Percentiles rank a stretch among this genome's conserved stretches.
Conservation (phyloP, 2,329 filamentous ascomycete genomes). For the Colletotrichum gloeosporioides region DNA sequence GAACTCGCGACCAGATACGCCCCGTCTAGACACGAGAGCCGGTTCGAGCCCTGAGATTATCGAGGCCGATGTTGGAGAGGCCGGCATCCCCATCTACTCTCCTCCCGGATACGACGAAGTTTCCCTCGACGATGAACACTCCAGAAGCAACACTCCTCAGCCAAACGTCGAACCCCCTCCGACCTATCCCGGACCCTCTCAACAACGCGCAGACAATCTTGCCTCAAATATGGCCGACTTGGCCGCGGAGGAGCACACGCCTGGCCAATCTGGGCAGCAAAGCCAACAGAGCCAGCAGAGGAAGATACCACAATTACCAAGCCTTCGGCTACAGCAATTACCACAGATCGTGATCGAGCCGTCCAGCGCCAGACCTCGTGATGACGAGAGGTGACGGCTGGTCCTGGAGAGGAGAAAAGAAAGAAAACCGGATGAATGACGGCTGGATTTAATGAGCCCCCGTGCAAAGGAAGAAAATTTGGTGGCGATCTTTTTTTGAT, state of each 20-base stretch:
- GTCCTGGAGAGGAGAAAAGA: neutral
- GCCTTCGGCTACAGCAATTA: conserved; percentile 52
- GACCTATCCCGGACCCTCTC: conserved; percentile 49
- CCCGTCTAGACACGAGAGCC: conserved; percentile 41
- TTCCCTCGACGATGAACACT: conserved; percentile 44
- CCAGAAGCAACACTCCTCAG: conserved; percentile 45
- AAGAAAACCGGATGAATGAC: neutral
- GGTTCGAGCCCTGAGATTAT: conserved; percentile 59
- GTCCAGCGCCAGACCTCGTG: conserved; percentile 35
- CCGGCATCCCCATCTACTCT: conserved; percentile 45
- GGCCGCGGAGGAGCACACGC: conserved; percentile 11
- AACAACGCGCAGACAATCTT: conserved; percentile 21
- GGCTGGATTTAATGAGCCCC: conserved; percentile 5
- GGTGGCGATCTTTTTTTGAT: conserved; percentile 4
- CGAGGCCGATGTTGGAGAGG: conserved; percentile 55
- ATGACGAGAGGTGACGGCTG: conserved; percentile 12
- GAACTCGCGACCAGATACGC: conserved; percentile 50
- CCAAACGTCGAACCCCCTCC: conserved; percentile 52
- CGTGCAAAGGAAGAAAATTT: neutral
- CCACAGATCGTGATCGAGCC: conserved; percentile 66
- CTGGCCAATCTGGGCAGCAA: conserved; percentile 24
- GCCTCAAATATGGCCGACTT: conserved; percentile 25
- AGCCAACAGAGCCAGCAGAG: conserved; percentile 23
- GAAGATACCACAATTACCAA: conserved; percentile 56
- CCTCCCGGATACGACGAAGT: conserved; percentile 62